Base-by-base conservation (phyloP, 2,329 filamentous ascomycete genomes). In the Lasiodiplodia theobromae region DNA sequence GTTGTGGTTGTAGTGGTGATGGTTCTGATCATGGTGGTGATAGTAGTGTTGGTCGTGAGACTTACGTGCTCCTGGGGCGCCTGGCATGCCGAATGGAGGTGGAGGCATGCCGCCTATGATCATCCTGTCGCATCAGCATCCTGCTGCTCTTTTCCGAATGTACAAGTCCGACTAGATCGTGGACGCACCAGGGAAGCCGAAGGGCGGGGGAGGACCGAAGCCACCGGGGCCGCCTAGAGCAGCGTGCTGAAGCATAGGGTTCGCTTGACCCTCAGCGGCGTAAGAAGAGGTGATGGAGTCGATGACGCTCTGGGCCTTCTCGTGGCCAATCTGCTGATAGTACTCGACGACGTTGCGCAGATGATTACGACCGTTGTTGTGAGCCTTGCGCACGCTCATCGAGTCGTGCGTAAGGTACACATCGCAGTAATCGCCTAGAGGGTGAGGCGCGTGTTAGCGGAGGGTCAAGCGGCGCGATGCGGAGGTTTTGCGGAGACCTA, bases 331-430 rank as follows among this genome's bases (percentile, higher is more conserved):
- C 84, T 98, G 94, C 84, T 98, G 94, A 82, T 99, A 99, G 84
- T 99, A 99, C 79, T 97, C 94, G 75, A 97, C 91, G 37, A 99
- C 96, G 81, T 99, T 99, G 77, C 96, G 92, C 71, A 99, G 84
- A 79, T 99, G 96, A 84, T 99, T 99, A 76, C 95, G 90, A 71
- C 96, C 96, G 79, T 89, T 92, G 86, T 99, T 99, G 83, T 99
- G 96, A 62, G 96, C 96, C 85, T 98, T 98, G 76, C 96, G 94
- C 82, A 99, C 96, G 83, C 94, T 97, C 95, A 98, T 98, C 56
- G 94, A 97, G 87, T 99, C 96, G 87, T 99, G 96, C 74, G 96
- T 99, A 75, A 99, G 92, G 87, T 99, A 99, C 82, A 99, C 96
- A 91, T 99, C 96, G 88, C 96, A 99, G 83, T 99, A 99, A 82